A percentile compares a stretch with the other conserved stretches of the same genome.
Conservation (phyloP, 106 monocot species). For the Allium cepa region DNA sequence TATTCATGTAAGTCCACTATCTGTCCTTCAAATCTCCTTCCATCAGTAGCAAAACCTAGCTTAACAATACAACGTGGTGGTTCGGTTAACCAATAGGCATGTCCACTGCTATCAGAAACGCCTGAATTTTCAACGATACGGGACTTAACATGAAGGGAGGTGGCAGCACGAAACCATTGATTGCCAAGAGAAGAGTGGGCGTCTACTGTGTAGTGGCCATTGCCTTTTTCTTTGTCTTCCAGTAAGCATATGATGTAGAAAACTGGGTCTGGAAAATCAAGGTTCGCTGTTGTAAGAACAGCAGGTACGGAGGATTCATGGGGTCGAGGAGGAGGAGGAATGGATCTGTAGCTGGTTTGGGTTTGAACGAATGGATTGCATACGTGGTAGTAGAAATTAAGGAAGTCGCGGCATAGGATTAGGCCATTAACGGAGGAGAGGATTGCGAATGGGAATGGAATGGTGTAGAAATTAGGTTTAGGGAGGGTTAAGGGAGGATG, state of each 20-base stretch:
- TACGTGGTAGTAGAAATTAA: background rate
- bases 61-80: background rate
- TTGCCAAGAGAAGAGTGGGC: background rate
- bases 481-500: background rate
- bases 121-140: background rate
- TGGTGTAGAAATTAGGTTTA: background rate
- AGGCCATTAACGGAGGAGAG: background rate
- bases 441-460: background rate
- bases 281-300: background rate
- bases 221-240: background rate
- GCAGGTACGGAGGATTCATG: background rate
- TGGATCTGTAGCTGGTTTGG: background rate
- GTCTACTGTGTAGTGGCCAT: too few species aligned
- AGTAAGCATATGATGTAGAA: background rate
- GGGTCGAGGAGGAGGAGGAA: background rate
- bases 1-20: background rate
- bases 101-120: background rate
- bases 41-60: background rate
- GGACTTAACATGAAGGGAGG: background rate
- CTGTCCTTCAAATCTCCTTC: background rate
- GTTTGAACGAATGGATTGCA: background rate
- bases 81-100: background rate
- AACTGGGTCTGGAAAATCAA: background rate
- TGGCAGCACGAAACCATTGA: background rate
- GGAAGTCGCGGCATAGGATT: background rate